Percentiles rank a stretch among this genome's conserved stretches.
Evolutionary conservation across 768 basidiomycete species (phyloP).

Genomic region (Kondoa malvinella): DNA sequence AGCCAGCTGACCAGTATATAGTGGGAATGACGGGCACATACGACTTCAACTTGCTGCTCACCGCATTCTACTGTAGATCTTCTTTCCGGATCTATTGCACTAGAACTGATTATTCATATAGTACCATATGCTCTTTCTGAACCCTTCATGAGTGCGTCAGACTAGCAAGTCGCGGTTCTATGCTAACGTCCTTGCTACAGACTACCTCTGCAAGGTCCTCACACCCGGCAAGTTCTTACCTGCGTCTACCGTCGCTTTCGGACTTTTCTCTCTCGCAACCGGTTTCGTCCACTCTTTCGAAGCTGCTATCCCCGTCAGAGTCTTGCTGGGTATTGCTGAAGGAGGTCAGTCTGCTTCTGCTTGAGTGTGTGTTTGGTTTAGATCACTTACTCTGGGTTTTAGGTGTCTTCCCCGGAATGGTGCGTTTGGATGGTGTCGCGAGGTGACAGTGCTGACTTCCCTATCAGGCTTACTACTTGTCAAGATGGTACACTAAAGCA

Average conservation of each 20-base stretch:
- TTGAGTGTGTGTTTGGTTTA: neutral
- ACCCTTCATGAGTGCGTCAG: neutral
- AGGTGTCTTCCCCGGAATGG: neutral
- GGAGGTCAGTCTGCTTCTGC: slow-evolving; percentile 7
- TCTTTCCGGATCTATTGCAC: too few species aligned
- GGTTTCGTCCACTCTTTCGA: slow-evolving; percentile 8
- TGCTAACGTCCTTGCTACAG: neutral
- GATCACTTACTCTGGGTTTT: neutral
- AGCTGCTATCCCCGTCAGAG: slow-evolving; percentile 12
- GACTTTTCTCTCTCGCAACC: slow-evolving; percentile 9
- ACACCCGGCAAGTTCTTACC: slow-evolving; percentile 14
- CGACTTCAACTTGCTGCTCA: neutral
- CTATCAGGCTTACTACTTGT: slow-evolving; percentile 13
- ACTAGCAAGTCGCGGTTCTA: neutral
- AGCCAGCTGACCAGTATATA: too few species aligned
- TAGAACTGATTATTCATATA: too few species aligned
- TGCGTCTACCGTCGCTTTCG: slow-evolving; percentile 12
- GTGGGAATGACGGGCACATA: neutral
- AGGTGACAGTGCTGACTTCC: neutral
- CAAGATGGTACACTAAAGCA: slow-evolving; percentile 18
- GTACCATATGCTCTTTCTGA: neutral
- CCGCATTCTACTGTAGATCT: neutral
- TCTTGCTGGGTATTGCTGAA: slow-evolving; percentile 10
- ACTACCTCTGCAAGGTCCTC: slow-evolving; percentile 13
- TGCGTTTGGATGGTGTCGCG: neutral